A percentile compares a stretch with the other conserved stretches of the same genome.
phyloP scores from a whole-genome alignment of 371 early-diverging fungal genomes.

The Coemansia sp. region DNA sequence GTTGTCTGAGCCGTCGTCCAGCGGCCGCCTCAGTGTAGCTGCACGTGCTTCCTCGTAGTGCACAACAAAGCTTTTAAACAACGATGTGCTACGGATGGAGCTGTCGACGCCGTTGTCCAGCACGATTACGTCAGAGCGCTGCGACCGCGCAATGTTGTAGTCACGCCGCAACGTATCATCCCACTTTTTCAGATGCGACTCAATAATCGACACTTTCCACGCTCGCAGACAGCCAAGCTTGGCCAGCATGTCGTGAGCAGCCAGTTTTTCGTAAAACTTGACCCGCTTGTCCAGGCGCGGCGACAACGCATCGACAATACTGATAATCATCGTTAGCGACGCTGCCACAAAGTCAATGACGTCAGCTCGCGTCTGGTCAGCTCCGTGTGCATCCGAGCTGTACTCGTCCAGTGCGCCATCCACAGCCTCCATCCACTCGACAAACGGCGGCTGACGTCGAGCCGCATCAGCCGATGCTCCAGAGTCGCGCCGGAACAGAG shows the following conservation, averaged over 20 bases:
- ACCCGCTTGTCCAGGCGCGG: constrained; percentile 23
- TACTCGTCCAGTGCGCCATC: constrained; percentile 28
- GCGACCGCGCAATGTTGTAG: constrained; percentile 44
- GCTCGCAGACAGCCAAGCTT: constrained; percentile 17
- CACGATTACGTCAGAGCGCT: constrained; percentile 14
- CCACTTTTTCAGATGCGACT: constrained; percentile 40
- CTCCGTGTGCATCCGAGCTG: not conserved
- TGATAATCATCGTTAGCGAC: constrained; percentile 26
- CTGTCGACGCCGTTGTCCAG: constrained; percentile 31
- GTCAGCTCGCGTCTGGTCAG: constrained; percentile 18
- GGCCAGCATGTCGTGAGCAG: constrained; percentile 34
- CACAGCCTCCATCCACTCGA: constrained; percentile 46
- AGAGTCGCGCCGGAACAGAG: constrained; percentile 29
- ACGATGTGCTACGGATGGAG: constrained; percentile 11
- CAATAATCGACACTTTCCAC: constrained; percentile 21
- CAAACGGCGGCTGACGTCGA: constrained; percentile 27
- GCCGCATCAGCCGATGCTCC: constrained; percentile 1
- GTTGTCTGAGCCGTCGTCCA: constrained; percentile 16
- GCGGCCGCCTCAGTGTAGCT: not conserved
- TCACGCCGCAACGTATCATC: constrained; percentile 41
- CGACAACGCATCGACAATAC: constrained; percentile 18
- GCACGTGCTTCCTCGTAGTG: constrained; percentile 31
- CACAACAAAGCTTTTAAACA: constrained; percentile 28
- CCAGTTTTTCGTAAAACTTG: constrained; percentile 33
- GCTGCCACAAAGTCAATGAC: constrained; percentile 22